Conservation (phyloP, 2,329 filamentous ascomycete genomes). For the Venturia asperata region DNA sequence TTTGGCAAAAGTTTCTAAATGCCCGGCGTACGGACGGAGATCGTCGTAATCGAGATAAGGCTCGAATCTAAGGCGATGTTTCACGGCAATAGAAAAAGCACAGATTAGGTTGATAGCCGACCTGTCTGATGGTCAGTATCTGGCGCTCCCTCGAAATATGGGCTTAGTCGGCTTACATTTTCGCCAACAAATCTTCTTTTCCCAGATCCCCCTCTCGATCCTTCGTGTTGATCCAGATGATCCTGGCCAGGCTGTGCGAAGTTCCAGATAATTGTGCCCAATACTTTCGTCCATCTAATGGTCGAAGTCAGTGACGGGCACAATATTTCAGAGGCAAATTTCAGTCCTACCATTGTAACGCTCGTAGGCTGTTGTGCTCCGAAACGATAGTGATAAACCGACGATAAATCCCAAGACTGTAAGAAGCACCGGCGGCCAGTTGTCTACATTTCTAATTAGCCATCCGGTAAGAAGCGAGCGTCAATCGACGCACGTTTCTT, state of each 20-base stretch:
- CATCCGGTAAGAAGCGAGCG: background rate
- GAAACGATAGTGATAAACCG: slow-evolving; percentile 69
- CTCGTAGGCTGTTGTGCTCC: slow-evolving; percentile 71
- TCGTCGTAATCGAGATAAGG: slow-evolving; percentile 73
- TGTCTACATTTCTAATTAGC: background rate
- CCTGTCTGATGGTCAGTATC: slow-evolving; percentile 26
- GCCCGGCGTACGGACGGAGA: slow-evolving; percentile 59
- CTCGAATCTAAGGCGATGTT: slow-evolving; percentile 78
- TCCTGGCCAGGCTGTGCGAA: slow-evolving; percentile 54
- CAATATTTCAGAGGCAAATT: background rate
- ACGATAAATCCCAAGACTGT: slow-evolving; percentile 78
- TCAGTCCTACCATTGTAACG: slow-evolving; percentile 36
- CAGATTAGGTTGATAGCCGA: slow-evolving; percentile 70
- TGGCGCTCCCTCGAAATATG: background rate
- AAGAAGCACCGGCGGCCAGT: slow-evolving; percentile 53
- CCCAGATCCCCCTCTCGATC: slow-evolving; percentile 52
- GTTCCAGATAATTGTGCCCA: slow-evolving; percentile 53
- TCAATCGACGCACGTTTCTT: background rate
- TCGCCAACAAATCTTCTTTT: slow-evolving; percentile 62
- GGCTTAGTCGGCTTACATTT: slow-evolving; percentile 42
- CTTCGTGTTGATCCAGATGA: slow-evolving; percentile 72
- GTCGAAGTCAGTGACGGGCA: background rate
- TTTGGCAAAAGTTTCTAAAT: slow-evolving; percentile 69
- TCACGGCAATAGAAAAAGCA: slow-evolving; percentile 69
- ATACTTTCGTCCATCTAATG: slow-evolving; percentile 53